These are phyloP conservation scores for Cordyceps fumosorosea DNA, from an alignment of 2,329 filamentous ascomycete genomes.

Conservation along the genomic window DNA sequence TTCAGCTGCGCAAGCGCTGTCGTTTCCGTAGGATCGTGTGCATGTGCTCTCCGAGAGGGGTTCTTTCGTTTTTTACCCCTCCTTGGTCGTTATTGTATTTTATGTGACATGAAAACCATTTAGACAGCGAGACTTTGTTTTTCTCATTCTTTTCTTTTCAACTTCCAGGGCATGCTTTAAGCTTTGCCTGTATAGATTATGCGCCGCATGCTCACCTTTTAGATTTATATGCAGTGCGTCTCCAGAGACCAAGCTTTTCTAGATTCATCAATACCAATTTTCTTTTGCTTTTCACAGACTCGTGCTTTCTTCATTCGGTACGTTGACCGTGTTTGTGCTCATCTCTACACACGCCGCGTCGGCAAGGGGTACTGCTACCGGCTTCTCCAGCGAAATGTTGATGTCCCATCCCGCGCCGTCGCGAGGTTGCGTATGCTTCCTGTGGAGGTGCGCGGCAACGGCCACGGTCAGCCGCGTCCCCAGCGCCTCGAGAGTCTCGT, in stretches of 20 bases:
- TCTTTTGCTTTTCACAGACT: background rate
- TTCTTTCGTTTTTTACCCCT: background rate
- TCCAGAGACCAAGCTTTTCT: background rate
- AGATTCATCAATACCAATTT: background rate
- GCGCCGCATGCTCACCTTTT: background rate
- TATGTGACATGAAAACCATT: constrained; percentile 13
- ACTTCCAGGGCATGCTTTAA: background rate
- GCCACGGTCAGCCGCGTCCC: constrained; percentile 40
- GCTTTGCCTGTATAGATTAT: background rate
- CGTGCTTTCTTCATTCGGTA: background rate
- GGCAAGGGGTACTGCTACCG: constrained; percentile 65
- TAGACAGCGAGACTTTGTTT: constrained; percentile 10
- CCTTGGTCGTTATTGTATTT: constrained; percentile 4
- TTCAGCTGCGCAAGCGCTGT: background rate
- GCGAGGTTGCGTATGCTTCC: constrained; percentile 7
- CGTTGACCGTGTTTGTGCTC: constrained; percentile 21
- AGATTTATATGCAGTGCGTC: background rate
- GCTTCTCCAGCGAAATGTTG: constrained; percentile 61
- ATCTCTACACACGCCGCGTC: constrained; percentile 63
- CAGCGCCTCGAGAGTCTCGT: constrained; percentile 58
- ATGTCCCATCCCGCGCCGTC: constrained; percentile 40
- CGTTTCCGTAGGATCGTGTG: background rate
- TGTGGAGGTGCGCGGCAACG: constrained; percentile 39
- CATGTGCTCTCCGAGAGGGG: background rate
- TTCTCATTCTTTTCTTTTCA: background rate